Base-by-base conservation (phyloP, 116 monocot genomes). In the Cymodocea nodosa region DNA sequence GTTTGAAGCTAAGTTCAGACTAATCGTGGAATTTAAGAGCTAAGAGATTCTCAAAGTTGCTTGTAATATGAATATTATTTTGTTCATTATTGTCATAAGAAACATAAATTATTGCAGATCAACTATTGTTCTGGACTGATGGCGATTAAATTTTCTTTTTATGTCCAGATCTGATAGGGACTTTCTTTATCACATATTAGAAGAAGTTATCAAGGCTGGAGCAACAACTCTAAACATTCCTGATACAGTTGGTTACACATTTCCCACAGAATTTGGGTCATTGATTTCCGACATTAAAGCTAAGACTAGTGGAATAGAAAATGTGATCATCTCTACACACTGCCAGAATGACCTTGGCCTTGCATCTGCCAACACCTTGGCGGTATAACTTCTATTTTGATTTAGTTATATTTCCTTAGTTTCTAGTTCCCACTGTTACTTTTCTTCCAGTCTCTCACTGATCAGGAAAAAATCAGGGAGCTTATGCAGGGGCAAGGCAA, bases 281-380 rank as follows among this genome's bases (percentile, higher is more conserved):
- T 75, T 97, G 62, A 97, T 97, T 77, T 75, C 84, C 15, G 92
- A 84, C 60, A 86, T 97, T 72, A 97, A 84, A 59, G 73, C 81
- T 16, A 91, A 97, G 48, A 97, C 97, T 73, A 82, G 68, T 68
- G 92, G 97, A 37, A 77, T 88, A 63, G 84, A 91, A 67, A 88
- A 91, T 77, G 97, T 67, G 0, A 85, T 97, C 22, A 89, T 97
- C 75, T 97, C 97, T 68, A 97, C 97, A 23, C 97, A 97, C 58
- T 97, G 97, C 70, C 97, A 97, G 70, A 97, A 97, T 80, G 97
- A 97, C 63, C 92, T 97, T 65, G 97, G 97, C 44, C 85, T 91
- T 70, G 73, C 97, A 64, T 88, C 89, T 66, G 97, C 92, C 58
- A 97, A 97, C 54, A 97, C 88, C 50, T 78, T 97, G 71, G 87